Evolutionary conservation across 192 early-diverging fungal genomes (phyloP).

Genomic region (Thamnidium elegans): DNA sequence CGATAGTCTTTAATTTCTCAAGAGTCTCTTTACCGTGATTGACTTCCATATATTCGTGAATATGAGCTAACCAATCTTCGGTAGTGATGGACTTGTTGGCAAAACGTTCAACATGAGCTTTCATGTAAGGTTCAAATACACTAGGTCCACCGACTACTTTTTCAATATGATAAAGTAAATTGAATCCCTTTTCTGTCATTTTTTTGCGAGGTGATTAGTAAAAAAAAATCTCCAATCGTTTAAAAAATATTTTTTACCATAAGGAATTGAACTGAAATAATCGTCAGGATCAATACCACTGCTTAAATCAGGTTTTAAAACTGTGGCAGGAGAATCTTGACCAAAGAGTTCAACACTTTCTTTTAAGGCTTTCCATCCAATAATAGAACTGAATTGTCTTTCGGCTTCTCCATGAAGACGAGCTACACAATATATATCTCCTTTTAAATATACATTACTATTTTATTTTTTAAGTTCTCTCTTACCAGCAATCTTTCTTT

Average conservation of each 20-base stretch:
- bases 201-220: too few species aligned
- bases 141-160: conserved; percentile 77
- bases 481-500: conserved; percentile 79
- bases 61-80: conserved; percentile 79
- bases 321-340: conserved; percentile 61
- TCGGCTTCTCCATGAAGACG: conserved; percentile 74
- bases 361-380: conserved; percentile 69
- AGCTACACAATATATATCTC: neutral
- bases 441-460: neutral
- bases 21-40: conserved; percentile 63
- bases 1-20: conserved; percentile 67
- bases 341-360: conserved; percentile 72
- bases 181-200: conserved; percentile 86
- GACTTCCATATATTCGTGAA: conserved; percentile 78
- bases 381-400: conserved; percentile 80
- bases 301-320: conserved; percentile 70
- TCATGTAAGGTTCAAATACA: conserved; percentile 86
- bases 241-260: conserved; percentile 50
- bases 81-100: conserved; percentile 86
- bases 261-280: conserved; percentile 76
- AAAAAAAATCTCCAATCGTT: too few species aligned
- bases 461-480: conserved; percentile 5
- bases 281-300: conserved; percentile 80
- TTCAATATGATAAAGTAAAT: conserved; percentile 90
- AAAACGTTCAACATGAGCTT: conserved; percentile 78